A percentile compares a stretch with the other conserved stretches of the same genome.
Conservation (phyloP, 2,329 filamentous ascomycete species). For the Fusarium humuli region DNA sequence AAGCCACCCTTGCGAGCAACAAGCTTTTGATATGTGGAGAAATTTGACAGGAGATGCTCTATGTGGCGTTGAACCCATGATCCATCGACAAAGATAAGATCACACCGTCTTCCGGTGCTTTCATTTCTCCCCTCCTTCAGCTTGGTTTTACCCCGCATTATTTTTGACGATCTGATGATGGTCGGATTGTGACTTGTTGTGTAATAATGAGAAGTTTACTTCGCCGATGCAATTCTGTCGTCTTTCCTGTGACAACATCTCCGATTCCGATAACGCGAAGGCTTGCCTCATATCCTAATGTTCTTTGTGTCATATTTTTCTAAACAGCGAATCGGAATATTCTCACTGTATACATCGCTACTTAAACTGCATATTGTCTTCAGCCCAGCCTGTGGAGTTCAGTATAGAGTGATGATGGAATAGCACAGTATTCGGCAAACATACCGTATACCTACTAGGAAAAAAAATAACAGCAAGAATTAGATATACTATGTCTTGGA, state of each 20-base stretch:
- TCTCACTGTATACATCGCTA: neutral
- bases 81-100: neutral
- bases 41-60: neutral
- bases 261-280: neutral
- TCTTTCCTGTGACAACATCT: neutral
- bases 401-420: fast-evolving
- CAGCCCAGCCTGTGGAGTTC: no score
- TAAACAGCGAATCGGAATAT: no score
- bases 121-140: neutral
- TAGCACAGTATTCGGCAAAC: neutral
- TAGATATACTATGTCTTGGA: neutral
- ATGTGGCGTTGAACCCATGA: neutral
- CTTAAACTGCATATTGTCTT: neutral
- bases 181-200: neutral
- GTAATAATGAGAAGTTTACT: neutral
- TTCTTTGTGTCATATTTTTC: neutral
- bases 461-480: neutral
- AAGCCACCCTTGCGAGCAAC: neutral
- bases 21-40: neutral
- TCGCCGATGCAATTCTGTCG: neutral
- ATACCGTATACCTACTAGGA: neutral
- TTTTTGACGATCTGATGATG: neutral
- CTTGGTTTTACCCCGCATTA: neutral
- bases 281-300: neutral
- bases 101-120: neutral